Conservation (phyloP, 257 asterid genomes). For the Capsicum chinense region DNA sequence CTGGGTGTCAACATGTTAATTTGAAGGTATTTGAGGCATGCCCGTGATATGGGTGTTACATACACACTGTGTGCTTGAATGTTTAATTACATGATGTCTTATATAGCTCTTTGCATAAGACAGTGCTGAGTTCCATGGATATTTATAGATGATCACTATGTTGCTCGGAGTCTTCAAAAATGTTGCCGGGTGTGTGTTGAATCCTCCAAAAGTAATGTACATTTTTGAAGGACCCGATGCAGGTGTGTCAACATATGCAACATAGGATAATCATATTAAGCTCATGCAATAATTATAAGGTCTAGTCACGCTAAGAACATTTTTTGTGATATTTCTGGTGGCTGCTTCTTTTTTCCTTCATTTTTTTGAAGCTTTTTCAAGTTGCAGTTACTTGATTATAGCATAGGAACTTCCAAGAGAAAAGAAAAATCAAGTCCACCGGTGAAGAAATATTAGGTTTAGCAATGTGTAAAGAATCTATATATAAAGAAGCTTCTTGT, state of each 20-base stretch:
- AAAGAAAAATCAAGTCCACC: not conserved
- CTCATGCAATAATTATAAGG: not conserved
- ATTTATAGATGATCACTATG: not conserved
- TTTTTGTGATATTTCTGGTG: not conserved
- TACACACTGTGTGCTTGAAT: not conserved
- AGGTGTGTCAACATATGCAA: too few relatives aligned
- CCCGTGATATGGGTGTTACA: not conserved
- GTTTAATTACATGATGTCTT: not conserved
- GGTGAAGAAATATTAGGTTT: not conserved
- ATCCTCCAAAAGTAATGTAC: too few relatives aligned
- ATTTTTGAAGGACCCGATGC: too few relatives aligned
- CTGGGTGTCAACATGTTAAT: not conserved
- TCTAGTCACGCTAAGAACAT: not conserved
- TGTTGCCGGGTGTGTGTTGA: too few relatives aligned
- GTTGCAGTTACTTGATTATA: not conserved
- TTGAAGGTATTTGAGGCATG: not conserved
- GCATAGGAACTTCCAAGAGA: not conserved
- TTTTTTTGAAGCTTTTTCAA: not conserved
- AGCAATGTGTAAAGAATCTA: constrained; percentile 22
- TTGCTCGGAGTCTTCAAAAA: too few relatives aligned
- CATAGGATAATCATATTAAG: not conserved
- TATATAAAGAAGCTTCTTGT: not conserved
- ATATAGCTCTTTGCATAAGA: not conserved
- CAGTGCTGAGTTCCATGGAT: not conserved
- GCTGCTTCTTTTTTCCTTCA: constrained; percentile 12